Percentiles rank a stretch among this genome's conserved stretches.
These are phyloP conservation scores for Inonotus hispidus DNA, from an alignment of 1,284 basidiomycete genomes.

Conservation along the genomic window DNA sequence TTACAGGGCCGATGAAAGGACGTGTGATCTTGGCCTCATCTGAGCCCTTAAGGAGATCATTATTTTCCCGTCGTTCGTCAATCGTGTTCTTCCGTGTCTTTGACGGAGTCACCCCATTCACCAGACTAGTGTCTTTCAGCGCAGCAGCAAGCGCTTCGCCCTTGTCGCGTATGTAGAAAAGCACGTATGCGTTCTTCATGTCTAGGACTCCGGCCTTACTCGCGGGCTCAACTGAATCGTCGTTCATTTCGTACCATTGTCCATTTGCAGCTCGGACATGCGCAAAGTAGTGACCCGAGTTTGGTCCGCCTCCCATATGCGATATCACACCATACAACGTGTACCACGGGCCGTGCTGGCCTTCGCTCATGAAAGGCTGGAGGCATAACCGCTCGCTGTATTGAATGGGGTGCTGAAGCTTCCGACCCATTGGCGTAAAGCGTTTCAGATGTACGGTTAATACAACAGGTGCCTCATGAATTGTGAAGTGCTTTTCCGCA, in stretches of 20 bases:
- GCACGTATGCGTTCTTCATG: slow-evolving; percentile 84
- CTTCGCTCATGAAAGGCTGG: slow-evolving; percentile 80
- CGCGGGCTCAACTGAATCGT: slow-evolving; percentile 63
- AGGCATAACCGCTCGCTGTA: slow-evolving; percentile 82
- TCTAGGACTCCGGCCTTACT: slow-evolving; percentile 40
- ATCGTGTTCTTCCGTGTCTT: slow-evolving; percentile 12
- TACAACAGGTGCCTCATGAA: slow-evolving; percentile 86
- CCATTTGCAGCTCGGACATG: slow-evolving; percentile 72
- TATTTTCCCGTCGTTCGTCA: slow-evolving; percentile 13
- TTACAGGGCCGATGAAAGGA: slow-evolving; percentile 60
- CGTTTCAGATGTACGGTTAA: slow-evolving; percentile 97
- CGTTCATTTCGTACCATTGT: slow-evolving; percentile 92
- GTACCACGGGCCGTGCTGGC: slow-evolving; percentile 73
- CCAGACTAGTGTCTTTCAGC: slow-evolving; percentile 27
- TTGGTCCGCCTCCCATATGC: slow-evolving; percentile 88
- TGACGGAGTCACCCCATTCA: background rate
- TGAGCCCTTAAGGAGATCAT: slow-evolving; percentile 21
- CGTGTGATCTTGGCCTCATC: slow-evolving; percentile 32
- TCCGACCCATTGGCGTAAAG: slow-evolving; percentile 86
- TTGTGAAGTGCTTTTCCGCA: slow-evolving; percentile 84
- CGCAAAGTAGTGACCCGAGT: slow-evolving; percentile 95
- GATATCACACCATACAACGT: slow-evolving; percentile 89
- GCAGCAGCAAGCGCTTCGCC: slow-evolving; percentile 65
- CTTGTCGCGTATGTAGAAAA: slow-evolving; percentile 85
- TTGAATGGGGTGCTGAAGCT: slow-evolving; percentile 72